Conservation (phyloP, 2,329 filamentous ascomycete species). For the Fusarium sp. region DNA sequence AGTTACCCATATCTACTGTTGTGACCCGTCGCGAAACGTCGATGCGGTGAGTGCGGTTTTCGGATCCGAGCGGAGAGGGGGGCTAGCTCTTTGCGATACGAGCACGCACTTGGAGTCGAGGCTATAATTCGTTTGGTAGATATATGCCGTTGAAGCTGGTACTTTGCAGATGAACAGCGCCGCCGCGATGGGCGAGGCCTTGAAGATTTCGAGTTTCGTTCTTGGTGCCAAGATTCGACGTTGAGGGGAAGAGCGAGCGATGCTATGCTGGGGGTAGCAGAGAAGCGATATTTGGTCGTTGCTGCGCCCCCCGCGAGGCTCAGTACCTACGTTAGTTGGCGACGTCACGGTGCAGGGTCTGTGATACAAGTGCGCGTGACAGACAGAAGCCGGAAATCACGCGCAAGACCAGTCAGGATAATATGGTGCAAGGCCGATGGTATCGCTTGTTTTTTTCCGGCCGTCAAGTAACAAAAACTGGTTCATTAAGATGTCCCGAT, state of each 20-base stretch:
- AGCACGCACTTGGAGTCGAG: too few species aligned
- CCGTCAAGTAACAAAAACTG: neutral
- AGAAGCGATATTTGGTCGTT: neutral
- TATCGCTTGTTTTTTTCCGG: neutral
- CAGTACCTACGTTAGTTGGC: neutral
- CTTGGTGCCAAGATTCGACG: neutral
- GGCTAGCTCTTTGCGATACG: neutral
- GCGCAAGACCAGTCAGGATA: neutral
- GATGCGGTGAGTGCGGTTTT: neutral
- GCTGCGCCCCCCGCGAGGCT: neutral
- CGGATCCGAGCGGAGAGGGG: neutral
- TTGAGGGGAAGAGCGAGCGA: neutral
- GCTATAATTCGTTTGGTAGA: too few species aligned
- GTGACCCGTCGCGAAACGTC: neutral
- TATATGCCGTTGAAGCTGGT: neutral
- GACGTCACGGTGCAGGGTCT: neutral
- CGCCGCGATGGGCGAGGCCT: slow-evolving; percentile 20
- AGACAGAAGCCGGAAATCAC: neutral
- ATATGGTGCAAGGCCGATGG: neutral
- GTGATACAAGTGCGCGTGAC: neutral
- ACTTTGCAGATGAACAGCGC: slow-evolving; percentile 2
- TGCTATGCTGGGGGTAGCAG: neutral
- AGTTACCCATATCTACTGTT: slow-evolving; percentile 77
- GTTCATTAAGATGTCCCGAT: neutral
- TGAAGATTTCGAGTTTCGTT: neutral